Evolutionary conservation across 2,329 filamentous ascomycete species (phyloP).

Genomic region (Epichloe hybrida): DNA sequence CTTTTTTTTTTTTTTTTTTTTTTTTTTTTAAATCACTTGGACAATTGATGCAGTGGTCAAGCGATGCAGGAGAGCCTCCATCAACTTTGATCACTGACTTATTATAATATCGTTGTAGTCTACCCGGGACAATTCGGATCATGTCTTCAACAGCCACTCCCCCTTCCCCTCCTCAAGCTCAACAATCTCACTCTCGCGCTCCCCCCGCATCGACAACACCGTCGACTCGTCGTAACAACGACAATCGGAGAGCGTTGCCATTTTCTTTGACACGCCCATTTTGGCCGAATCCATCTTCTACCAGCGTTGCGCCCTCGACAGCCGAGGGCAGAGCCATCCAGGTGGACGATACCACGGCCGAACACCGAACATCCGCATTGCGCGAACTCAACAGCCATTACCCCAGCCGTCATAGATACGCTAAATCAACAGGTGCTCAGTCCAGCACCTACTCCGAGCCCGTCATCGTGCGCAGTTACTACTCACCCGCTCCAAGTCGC

Average conservation of each 20-base stretch:
- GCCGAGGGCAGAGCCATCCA: conserved; percentile 42
- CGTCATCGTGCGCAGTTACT: conserved; percentile 53
- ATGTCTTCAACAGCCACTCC: conserved; percentile 4
- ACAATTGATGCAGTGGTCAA: no score
- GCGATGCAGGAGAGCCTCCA: no score
- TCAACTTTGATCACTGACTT: no score
- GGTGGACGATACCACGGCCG: conserved; percentile 40
- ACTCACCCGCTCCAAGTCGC: conserved; percentile 28
- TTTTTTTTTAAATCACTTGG: no score
- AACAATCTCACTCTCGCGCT: conserved; percentile 5
- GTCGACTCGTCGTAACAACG: conserved; percentile 13
- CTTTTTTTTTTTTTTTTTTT: no score
- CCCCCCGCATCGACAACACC: conserved; percentile 12
- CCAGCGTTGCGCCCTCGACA: conserved; percentile 39
- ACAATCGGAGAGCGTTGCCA: conserved; percentile 25
- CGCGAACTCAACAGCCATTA: conserved; percentile 46
- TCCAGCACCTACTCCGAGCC: conserved; percentile 50
- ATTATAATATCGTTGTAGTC: background rate
- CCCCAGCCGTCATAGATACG: conserved; percentile 41
- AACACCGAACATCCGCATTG: conserved; percentile 44
- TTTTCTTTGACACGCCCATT: conserved; percentile 35
- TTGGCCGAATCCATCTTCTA: conserved; percentile 36
- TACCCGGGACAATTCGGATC: background rate
- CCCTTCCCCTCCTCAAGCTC: conserved; percentile 11
- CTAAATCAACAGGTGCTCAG: conserved; percentile 41